Percentiles rank a stretch among this genome's conserved stretches.
Conservation (phyloP, 768 basidiomycete genomes). For the Harrya chromipes region DNA sequence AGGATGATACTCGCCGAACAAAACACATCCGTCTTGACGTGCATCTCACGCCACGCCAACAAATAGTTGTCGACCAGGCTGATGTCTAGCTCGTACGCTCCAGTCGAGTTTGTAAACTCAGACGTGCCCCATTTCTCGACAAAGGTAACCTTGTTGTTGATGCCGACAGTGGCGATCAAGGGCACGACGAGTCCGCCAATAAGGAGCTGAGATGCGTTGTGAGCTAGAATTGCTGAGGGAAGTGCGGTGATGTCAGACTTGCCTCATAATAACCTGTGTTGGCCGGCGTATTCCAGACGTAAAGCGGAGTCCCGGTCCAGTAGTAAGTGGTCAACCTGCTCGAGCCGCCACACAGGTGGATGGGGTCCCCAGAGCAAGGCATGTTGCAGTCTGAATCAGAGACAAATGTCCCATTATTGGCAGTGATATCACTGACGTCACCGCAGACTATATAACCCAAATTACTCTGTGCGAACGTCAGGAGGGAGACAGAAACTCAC, state of each 20-base stretch:
- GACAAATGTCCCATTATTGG: slow-evolving; percentile 31
- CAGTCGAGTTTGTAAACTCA: slow-evolving; percentile 62
- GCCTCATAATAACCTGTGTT: slow-evolving; percentile 73
- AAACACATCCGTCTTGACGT: slow-evolving; percentile 75
- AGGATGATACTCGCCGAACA: slow-evolving; percentile 72
- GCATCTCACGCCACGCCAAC: slow-evolving; percentile 71
- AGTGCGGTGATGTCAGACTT: slow-evolving; percentile 15
- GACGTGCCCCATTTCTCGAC: slow-evolving; percentile 72
- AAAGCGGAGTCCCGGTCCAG: slow-evolving; percentile 46
- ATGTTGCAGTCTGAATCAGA: slow-evolving; percentile 40
- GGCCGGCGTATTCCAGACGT: slow-evolving; percentile 62
- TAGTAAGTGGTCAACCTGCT: slow-evolving; percentile 52
- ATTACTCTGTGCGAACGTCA: not conserved
- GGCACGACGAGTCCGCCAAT: slow-evolving; percentile 65
- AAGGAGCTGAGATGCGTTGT: slow-evolving; percentile 35
- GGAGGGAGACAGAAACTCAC: slow-evolving; percentile 38
- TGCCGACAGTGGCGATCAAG: slow-evolving; percentile 68
- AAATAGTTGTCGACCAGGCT: slow-evolving; percentile 44
- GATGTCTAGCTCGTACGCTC: slow-evolving; percentile 75
- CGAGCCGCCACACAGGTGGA: slow-evolving; percentile 64
- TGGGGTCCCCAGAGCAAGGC: slow-evolving; percentile 68
- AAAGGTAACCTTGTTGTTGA: slow-evolving; percentile 81
- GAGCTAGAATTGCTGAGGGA: not conserved
- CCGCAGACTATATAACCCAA: slow-evolving; percentile 54
- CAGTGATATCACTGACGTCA: slow-evolving; percentile 52